Evolutionary conservation across 345 rosid genomes (phyloP), one percentile per base, ranked within the genome.

Genomic region (Salix dunnii): DNA sequence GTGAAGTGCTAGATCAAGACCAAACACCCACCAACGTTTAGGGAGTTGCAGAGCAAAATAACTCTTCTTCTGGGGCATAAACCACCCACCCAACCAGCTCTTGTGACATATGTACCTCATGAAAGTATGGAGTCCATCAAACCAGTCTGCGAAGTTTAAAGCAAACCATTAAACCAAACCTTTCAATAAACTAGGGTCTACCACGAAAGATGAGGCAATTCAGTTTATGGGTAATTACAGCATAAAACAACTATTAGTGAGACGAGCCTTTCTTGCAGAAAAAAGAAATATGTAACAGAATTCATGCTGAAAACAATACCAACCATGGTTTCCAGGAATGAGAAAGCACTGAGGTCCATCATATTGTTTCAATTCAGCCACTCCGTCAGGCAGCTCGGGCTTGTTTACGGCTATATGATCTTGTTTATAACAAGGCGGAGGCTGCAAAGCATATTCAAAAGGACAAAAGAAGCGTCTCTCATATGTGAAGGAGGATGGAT

Each of bases 1-100:
- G 81, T 96, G 99, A 77, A 96, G 98, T 61, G 99, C 98, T 74
- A 92, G 89, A 85, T 96, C 99, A 84, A 96, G 91, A 84, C 99
- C 99, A 85, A 96, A 96, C 73, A 96, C 86, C 99, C 99, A 96
- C 99, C 99, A 96, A 38, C 91, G 75, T 79, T 89, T 82, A 7
- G 99, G 99, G 51, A 96, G 92, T 83, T 92, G 97, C 90, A 96
- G 85, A 31, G 98, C 96, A 87, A 93, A 96, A 78, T 96, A 96
- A 86, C 99, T 96, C 88, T 91, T 93, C 88, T 91, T 93, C 84
- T 96, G 99, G 69, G 99, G 99, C 97, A 96, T 96, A 72, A 96
- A 81, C 99, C 99, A 93, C 77, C 99, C 99, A 31, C 99, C 99
- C 87, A 96, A 86, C 99, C 99, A 96, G 85, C 92, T 96, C 84